These are phyloP conservation scores for Auriscalpium orientale DNA, from an alignment of 768 basidiomycete species.

Conservation along the genomic window DNA sequence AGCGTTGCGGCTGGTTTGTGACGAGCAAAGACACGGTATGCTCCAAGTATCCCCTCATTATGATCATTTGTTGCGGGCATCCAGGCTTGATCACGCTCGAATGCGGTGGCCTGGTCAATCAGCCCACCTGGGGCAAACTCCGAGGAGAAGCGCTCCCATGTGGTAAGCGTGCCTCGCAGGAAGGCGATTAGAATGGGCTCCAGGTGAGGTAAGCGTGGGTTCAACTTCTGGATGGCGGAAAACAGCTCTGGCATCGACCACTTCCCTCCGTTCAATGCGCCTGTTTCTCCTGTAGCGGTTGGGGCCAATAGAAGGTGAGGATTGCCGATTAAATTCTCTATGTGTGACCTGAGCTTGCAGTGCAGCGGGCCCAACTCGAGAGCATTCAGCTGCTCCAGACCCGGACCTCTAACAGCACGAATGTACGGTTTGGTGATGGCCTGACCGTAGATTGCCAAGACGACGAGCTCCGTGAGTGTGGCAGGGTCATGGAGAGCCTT, in stretches of 20 bases:
- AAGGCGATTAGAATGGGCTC: constrained; percentile 6
- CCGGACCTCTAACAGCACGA: constrained; percentile 7
- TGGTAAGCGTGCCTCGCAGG: constrained; percentile 14
- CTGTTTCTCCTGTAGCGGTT: not conserved
- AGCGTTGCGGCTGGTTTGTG: not conserved
- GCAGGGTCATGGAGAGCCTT: constrained; percentile 15
- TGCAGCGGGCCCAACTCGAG: constrained; percentile 19
- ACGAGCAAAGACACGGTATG: not conserved
- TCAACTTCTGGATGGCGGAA: not conserved
- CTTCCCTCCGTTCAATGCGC: constrained; percentile 9
- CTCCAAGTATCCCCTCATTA: constrained; percentile 22
- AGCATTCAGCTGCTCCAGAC: constrained; percentile 12
- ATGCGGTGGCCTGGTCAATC: constrained; percentile 13
- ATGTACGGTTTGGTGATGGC: constrained; percentile 22
- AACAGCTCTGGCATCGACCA: constrained; percentile 5
- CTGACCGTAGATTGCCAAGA: constrained; percentile 13
- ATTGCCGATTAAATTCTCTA: constrained; percentile 10
- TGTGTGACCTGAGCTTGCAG: constrained; percentile 11
- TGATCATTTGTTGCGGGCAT: constrained; percentile 22
- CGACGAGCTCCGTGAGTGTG: constrained; percentile 19
- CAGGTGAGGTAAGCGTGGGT: not conserved
- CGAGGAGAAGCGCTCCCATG: constrained; percentile 20
- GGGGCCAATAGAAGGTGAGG: constrained; percentile 9
- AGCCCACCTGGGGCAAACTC: constrained; percentile 15
- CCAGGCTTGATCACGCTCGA: constrained; percentile 3